Conservation (phyloP, 1,139 yeast species). For the Kodamaea alishanica region DNA sequence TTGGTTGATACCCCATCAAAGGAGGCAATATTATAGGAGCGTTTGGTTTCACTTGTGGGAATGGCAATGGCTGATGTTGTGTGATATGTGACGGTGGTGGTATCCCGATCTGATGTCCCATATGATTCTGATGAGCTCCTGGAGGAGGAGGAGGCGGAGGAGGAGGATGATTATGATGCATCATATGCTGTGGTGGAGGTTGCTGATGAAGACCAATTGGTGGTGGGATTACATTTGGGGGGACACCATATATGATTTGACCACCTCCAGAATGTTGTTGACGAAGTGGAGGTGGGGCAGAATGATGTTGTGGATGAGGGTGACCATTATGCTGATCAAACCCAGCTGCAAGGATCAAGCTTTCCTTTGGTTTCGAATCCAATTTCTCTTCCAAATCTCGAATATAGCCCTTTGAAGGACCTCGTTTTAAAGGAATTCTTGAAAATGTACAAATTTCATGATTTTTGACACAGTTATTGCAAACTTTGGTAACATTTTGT, state of each 20-base stretch:
- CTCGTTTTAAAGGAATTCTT: constrained; percentile 68
- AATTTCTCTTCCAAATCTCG: constrained; percentile 39
- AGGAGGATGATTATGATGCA: constrained; percentile 5
- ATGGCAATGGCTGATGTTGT: constrained; percentile 18
- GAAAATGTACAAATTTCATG: constrained; percentile 59
- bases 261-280: neutral
- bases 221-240: too few species aligned
- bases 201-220: too few species aligned
- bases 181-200: neutral
- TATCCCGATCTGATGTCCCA: constrained; percentile 2
- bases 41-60: constrained; percentile 13
- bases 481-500: constrained; percentile 45
- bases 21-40: constrained; percentile 30
- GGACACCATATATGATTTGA: too few species aligned
- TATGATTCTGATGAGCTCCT: constrained; percentile 2
- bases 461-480: constrained; percentile 56
- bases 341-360: neutral
- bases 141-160: neutral
- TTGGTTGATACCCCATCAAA: constrained; percentile 16
- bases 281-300: neutral
- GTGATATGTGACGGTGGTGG: constrained; percentile 5
- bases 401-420: constrained; percentile 70
- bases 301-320: neutral
- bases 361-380: constrained; percentile 9
- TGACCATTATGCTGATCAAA: neutral